Percentiles rank a stretch among this genome's conserved stretches.
Conservation (phyloP, 768 basidiomycete species). For the Trametes sanguinea region DNA sequence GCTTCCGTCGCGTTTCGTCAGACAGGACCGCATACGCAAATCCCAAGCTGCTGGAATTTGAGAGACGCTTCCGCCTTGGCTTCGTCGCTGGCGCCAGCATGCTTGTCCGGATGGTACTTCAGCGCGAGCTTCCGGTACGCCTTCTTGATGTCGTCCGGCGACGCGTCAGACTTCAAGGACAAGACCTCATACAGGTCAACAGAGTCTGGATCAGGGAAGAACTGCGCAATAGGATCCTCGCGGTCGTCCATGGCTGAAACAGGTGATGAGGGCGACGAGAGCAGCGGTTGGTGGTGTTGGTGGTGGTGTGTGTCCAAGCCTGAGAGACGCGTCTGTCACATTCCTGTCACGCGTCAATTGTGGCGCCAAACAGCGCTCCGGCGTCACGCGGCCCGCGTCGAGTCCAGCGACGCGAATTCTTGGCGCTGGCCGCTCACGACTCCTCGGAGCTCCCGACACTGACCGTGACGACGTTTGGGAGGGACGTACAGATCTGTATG, state of each 20-base stretch:
- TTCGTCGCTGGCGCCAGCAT: constrained; percentile 56
- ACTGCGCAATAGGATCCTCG: constrained; percentile 69
- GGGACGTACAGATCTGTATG: too few species aligned
- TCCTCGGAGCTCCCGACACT: too few species aligned
- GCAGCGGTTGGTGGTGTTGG: constrained; percentile 6
- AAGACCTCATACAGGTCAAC: constrained; percentile 83
- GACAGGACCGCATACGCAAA: constrained; percentile 90
- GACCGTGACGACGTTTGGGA: too few species aligned
- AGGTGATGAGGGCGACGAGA: too few species aligned
- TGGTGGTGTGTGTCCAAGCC: constrained; percentile 13
- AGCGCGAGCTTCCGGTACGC: constrained; percentile 87
- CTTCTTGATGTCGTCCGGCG: constrained; percentile 70
- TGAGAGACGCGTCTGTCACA: constrained; percentile 27
- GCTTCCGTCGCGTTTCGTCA: constrained; percentile 70
- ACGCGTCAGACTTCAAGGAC: constrained; percentile 53
- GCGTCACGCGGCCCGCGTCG: too few species aligned
- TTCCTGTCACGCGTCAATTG: constrained; percentile 11
- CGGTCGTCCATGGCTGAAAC: constrained; percentile 58
- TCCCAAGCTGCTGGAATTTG: constrained; percentile 91
- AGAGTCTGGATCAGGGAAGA: constrained; percentile 73
- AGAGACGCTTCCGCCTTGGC: constrained; percentile 67
- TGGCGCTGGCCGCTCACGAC: too few species aligned
- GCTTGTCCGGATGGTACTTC: constrained; percentile 88
- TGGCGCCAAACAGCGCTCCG: constrained; percentile 4
- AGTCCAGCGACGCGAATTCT: too few species aligned